Conservation (phyloP, 2,329 filamentous ascomycete species). For the Rachicladosporium sp. region DNA sequence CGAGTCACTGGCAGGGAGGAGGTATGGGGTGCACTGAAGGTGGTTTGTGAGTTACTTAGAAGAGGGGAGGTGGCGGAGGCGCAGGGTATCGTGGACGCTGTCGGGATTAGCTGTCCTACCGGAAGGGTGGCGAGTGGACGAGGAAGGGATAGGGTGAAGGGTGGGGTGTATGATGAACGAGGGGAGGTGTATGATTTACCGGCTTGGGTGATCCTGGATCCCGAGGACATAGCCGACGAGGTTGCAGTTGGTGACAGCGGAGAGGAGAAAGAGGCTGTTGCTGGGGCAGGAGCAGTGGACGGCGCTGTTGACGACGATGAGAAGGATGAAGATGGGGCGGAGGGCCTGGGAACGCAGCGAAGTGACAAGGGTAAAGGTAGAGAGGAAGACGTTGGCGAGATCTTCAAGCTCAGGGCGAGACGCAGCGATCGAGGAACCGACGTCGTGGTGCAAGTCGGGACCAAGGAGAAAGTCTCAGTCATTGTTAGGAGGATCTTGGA, state of each 20-base stretch:
- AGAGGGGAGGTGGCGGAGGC: conserved; percentile 40
- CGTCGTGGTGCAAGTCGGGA: conserved; percentile 23
- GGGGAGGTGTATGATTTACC: conserved; percentile 33
- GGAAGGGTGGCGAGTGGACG: conserved; percentile 20
- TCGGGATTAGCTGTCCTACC: conserved; percentile 41
- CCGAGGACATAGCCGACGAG: conserved; percentile 25
- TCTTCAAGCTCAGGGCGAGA: conserved; percentile 23
- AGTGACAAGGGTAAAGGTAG: conserved; percentile 23
- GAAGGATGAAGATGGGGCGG: neutral
- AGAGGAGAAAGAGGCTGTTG: conserved; percentile 11
- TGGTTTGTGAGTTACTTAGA: conserved; percentile 57
- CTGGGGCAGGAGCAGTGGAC: conserved; percentile 10
- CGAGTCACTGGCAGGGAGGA: conserved; percentile 64
- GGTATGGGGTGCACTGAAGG: conserved; percentile 65
- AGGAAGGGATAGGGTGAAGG: conserved; percentile 13
- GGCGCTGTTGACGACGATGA: conserved; percentile 10
- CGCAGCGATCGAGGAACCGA: conserved; percentile 29
- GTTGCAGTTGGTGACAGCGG: conserved; percentile 11
- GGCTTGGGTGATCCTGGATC: conserved; percentile 34
- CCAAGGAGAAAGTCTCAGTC: conserved; percentile 46
- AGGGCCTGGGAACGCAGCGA: conserved; percentile 1
- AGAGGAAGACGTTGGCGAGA: conserved; percentile 20
- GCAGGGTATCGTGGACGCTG: conserved; percentile 68
- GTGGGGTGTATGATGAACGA: conserved; percentile 32
- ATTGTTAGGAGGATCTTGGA: conserved; percentile 52